Evolutionary conservation across 2,329 filamentous ascomycete species (phyloP).

Genomic region (Dactylellina haptotyla): DNA sequence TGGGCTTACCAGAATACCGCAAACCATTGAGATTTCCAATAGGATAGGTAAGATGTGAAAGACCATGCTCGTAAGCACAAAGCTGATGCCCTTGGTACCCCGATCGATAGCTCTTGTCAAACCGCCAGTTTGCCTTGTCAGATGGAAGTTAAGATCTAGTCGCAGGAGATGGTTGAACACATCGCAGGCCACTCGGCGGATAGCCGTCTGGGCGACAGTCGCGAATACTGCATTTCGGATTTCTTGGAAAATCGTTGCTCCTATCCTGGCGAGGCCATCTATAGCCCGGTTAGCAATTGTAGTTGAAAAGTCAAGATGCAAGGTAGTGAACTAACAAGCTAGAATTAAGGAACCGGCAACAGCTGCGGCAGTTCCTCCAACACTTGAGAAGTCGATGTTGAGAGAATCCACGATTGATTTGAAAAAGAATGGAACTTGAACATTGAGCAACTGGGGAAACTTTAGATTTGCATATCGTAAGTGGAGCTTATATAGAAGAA

Average conservation of each 20-base stretch:
- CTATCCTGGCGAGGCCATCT: slow-evolving; percentile 86
- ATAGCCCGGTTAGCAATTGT: slow-evolving; percentile 40
- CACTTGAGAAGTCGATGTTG: slow-evolving; percentile 89
- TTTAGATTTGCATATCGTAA: slow-evolving; percentile 40
- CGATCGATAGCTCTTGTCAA: slow-evolving; percentile 93
- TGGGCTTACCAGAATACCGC: slow-evolving; percentile 77
- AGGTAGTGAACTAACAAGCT: slow-evolving; percentile 70
- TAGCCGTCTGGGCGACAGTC: slow-evolving; percentile 95
- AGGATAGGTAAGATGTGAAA: slow-evolving; percentile 96
- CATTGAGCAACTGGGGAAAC: slow-evolving; percentile 76
- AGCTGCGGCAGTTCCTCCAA: slow-evolving; percentile 87
- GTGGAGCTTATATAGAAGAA: not conserved
- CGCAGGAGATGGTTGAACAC: slow-evolving; percentile 90
- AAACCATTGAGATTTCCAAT: slow-evolving; percentile 93
- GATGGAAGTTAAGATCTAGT: slow-evolving; percentile 91
- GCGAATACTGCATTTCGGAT: slow-evolving; percentile 95
- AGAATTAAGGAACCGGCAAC: slow-evolving; percentile 93
- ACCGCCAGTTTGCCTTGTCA: slow-evolving; percentile 92
- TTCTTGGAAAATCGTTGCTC: slow-evolving; percentile 90
- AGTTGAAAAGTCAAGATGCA: not conserved
- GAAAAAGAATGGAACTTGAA: slow-evolving; percentile 99
- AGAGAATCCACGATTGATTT: slow-evolving; percentile 97
- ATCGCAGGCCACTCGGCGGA: slow-evolving; percentile 86
- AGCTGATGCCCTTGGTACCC: slow-evolving; percentile 98
- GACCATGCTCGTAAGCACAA: slow-evolving; percentile 95